These are phyloP conservation scores for Globisporangium canariense DNA, from an alignment of 352 stramenopile genomes.

Conservation along the genomic window DNA sequence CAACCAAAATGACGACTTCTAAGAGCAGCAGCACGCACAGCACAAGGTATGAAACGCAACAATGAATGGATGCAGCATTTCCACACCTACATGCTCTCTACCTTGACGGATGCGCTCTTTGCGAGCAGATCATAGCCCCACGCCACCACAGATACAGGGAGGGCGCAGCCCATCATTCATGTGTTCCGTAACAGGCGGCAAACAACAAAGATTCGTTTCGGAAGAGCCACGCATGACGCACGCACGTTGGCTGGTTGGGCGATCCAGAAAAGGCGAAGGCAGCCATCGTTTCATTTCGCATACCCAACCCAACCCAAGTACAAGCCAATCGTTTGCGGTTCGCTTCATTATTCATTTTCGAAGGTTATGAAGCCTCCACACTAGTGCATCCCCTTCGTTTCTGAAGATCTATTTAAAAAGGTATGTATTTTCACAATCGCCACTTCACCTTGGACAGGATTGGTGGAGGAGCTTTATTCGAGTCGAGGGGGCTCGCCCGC, in stretches of 20 bases:
- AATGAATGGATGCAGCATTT: neutral
- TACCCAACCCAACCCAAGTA: neutral
- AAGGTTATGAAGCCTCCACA: neutral
- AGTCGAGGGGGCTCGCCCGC: constrained; percentile 8
- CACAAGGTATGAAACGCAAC: neutral
- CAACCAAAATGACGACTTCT: constrained; percentile 28
- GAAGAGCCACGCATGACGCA: constrained; percentile 4
- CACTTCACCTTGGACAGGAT: neutral
- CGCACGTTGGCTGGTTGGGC: neutral
- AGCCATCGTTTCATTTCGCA: constrained; percentile 16
- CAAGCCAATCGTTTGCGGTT: constrained; percentile 13
- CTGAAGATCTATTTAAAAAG: constrained; percentile 6
- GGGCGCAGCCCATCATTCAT: too few relatives aligned
- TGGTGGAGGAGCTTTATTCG: constrained; percentile 15
- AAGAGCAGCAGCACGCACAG: neutral
- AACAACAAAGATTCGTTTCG: neutral
- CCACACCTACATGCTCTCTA: neutral
- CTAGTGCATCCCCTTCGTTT: neutral
- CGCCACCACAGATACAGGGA: too few relatives aligned
- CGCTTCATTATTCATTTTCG: neutral
- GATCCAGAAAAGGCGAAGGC: neutral
- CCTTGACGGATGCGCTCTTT: too few relatives aligned
- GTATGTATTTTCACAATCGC: neutral
- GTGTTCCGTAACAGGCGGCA: neutral
- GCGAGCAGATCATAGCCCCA: too few relatives aligned